Conservation (phyloP, 2,329 filamentous ascomycete species). For the Magnaporthales sp. region DNA sequence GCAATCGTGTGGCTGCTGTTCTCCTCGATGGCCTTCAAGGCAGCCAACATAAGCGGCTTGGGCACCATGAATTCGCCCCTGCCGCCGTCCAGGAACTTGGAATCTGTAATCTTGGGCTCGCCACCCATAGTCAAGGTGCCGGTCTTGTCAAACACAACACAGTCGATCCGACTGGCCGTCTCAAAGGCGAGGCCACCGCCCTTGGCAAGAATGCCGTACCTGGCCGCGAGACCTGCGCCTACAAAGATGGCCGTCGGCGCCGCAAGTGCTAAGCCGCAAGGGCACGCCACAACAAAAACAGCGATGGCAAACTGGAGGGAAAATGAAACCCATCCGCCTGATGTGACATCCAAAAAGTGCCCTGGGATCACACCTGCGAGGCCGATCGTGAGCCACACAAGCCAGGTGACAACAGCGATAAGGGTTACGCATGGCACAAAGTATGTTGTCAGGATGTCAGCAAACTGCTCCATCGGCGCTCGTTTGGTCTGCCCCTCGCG, state of each 20-base stretch:
- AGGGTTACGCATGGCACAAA: conserved; percentile 68
- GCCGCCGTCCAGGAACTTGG: conserved; percentile 17
- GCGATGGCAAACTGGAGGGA: conserved; percentile 76
- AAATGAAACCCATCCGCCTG: conserved; percentile 63
- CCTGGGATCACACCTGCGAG: conserved; percentile 46
- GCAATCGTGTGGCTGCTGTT: conserved; percentile 70
- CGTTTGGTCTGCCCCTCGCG: conserved; percentile 69
- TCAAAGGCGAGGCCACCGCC: conserved; percentile 81
- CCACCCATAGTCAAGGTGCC: conserved; percentile 70
- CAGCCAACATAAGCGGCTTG: conserved; percentile 31
- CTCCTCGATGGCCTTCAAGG: conserved; percentile 55
- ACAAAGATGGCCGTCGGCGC: conserved; percentile 81
- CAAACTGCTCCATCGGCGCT: conserved; percentile 67
- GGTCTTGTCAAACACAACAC: conserved; percentile 83
- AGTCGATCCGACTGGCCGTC: conserved; percentile 69
- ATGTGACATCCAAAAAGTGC: conserved; percentile 43
- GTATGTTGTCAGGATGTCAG: conserved; percentile 64
- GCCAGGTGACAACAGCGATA: conserved; percentile 62
- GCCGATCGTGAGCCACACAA: conserved; percentile 61
- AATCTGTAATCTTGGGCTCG: conserved; percentile 59
- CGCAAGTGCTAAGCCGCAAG: conserved; percentile 76
- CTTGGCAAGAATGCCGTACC: conserved; percentile 72
- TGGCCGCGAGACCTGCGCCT: conserved; percentile 69
- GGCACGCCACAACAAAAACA: conserved; percentile 81
- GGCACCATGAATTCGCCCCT: neutral